A percentile compares a stretch with the other conserved stretches of the same genome.
phyloP scores from a whole-genome alignment of 805 yeast species.

The Barnettozyma populi region DNA sequence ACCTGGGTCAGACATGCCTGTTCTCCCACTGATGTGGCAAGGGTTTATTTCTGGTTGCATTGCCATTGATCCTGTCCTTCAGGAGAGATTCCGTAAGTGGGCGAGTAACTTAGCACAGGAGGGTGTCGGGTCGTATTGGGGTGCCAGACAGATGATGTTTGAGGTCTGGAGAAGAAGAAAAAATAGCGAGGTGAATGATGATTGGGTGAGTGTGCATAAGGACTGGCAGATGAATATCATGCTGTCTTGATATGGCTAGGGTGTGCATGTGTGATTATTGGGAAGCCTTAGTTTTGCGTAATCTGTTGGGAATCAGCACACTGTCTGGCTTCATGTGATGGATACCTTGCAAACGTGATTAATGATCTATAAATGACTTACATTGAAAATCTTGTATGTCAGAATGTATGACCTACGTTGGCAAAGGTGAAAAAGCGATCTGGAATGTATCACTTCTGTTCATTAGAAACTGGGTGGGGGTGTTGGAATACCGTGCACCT shows the following conservation, averaged over 20 bases:
- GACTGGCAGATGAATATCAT: slow-evolving; percentile 86
- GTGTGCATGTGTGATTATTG: too few relatives aligned
- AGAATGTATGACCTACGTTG: too few relatives aligned
- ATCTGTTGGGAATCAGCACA: too few relatives aligned
- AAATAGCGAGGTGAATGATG: slow-evolving; percentile 50
- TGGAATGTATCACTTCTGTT: too few relatives aligned
- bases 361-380: too few relatives aligned
- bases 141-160: slow-evolving; percentile 75
- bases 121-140: slow-evolving; percentile 80
- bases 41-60: slow-evolving; percentile 87
- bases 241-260: slow-evolving; percentile 33
- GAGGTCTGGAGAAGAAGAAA: slow-evolving; percentile 81
- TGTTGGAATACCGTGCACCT: too few relatives aligned
- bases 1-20: slow-evolving; percentile 39
- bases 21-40: slow-evolving; percentile 81
- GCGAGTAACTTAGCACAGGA: slow-evolving; percentile 39
- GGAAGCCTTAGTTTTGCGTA: too few relatives aligned
- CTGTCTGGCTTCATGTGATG: not conserved
- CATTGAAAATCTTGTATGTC: too few relatives aligned
- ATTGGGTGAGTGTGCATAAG: slow-evolving; percentile 73
- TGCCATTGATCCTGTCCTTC: slow-evolving; percentile 52
- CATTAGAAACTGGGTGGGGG: too few relatives aligned
- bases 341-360: too few relatives aligned
- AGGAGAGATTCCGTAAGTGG: slow-evolving; percentile 68
- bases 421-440: too few relatives aligned